Conservation (phyloP, 2,329 filamentous ascomycete species). For the Sarocladium oryzae region DNA sequence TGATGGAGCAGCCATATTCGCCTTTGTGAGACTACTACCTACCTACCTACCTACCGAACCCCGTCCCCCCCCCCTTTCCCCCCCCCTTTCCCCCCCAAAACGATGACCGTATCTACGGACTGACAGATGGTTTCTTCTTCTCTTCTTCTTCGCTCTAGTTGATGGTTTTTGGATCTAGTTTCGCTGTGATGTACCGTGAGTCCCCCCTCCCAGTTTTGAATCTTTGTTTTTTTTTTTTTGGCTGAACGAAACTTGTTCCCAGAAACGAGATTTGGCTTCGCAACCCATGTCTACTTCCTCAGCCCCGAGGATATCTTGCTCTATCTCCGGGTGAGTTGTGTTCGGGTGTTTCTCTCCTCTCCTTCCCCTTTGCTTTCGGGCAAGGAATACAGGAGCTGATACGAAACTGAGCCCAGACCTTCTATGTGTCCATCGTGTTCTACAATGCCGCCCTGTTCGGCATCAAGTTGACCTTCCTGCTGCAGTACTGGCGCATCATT, state of each 20-base stretch:
- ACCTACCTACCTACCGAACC: no score
- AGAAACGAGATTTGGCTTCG: conserved; percentile 4
- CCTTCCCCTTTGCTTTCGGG: no score
- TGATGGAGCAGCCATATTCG: conserved; percentile 2
- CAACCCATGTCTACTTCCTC: conserved; percentile 5
- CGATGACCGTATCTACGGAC: no score
- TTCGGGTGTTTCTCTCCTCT: no score
- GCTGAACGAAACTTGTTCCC: not conserved
- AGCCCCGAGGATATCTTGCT: not conserved
- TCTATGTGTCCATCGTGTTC: conserved; percentile 5
- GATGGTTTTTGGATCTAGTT: conserved; percentile 3
- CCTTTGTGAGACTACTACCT: no score
- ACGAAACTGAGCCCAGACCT: not conserved
- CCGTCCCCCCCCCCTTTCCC: no score
- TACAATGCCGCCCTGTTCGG: conserved; percentile 3
- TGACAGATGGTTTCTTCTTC: not conserved
- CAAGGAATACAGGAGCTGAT: no score
- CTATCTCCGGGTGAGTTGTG: conserved; percentile 2
- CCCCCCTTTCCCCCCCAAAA: no score
- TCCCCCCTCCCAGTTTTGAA: no score
- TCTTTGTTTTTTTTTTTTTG: no score
- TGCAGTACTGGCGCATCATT: conserved; percentile 4
- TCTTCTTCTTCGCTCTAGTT: no score
- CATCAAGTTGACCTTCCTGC: conserved; percentile 7
- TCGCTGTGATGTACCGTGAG: conserved; percentile 2